Evolutionary conservation across 352 stramenopile genomes (phyloP), one percentile per base, ranked within the genome.

Genomic region (Phytophthora quininea): DNA sequence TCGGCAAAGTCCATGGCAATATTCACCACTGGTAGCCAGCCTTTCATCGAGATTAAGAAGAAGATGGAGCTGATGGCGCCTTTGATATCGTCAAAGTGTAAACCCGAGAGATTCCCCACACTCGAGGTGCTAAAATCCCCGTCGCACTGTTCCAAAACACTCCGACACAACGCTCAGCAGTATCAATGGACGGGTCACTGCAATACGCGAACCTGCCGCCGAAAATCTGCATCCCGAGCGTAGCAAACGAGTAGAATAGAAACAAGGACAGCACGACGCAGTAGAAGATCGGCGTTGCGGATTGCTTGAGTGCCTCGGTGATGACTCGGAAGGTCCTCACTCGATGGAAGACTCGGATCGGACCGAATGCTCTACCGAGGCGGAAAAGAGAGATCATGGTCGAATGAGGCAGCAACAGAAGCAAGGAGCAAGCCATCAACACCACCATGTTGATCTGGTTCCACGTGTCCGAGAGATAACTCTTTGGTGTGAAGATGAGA

Each of bases 361-460:
- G 89, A 14, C 89, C 86, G 37, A 96, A 91, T 1, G 89, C 87
- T 10, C 89, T 75, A 33, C 88, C 86, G 4, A 95, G 72, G 6
- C 84, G 80, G 38, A 95, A n/a, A 32, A 93, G 62, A 11, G 71
- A 81, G 15, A 89, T 84, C 83, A 92, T 82, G 1, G 82, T 88
- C 31, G 86, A 95, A 48, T 90, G 85, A 2, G 84, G 86, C 0
- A 93, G 68, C n/a, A 94, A 50, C 12, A 93, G 54, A 24, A 96
- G 55, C 2, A 95, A 57, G 0, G 84, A 91, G 56, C 84, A 96
- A 2, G 82, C 86, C 63, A 96, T 76, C 14, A 95, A 54, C 4
- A 91, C 88, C 12, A 94, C 64, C 74, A 95, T 82, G 62, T 96
- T 95, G 37, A 96, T 77, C 42, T 94, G 85, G 42, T 96, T 96